Evolutionary conservation across 176 grass and related monocot species (phyloP), one percentile per base, ranked within the genome.

Genomic region (Triticum urartu): DNA sequence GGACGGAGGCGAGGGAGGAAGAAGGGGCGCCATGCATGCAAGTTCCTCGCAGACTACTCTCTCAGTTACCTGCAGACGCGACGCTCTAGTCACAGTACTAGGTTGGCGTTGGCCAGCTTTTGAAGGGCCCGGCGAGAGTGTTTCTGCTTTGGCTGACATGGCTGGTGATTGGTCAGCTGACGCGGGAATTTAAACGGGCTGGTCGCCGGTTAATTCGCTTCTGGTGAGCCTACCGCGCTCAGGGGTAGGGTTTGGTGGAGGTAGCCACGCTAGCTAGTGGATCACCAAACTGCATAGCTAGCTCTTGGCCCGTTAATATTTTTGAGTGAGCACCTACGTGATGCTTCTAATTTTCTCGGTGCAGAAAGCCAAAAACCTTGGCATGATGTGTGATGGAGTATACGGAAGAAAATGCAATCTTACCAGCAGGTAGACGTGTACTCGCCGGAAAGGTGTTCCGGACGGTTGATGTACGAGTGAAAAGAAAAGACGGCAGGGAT

Each of bases 201-300:
- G 81, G 68, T 20, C 50, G 20, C 50, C 70, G 54, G 79, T 35
- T 56, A 50, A 76, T 54, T 83, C 52, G 15, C 64, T 65, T 86
- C 73, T 83, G 80, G 80, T 84, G 83, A 87, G 64, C 80, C 30
- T 32, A 83, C 10, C 40, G 6, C 40, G 3, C 43, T 60, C 25
- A 28, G 36, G 21, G n/a, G 48, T 64, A 28, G 21, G 36, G 62
- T 64, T 77, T 36, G 61, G 88, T 81, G 50, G 20, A 17, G 35
- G 10, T 48, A 69, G 52, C 54, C 88, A 63, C 18, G 75, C 40
- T 47, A 38, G 75, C 40, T 59, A 38, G 80, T 68, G 74, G 85
- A 61, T 87, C 75, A 87, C 85, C 89, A 84, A 91, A 84, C 81
- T 67, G 20, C 43, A 59, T 35, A 66, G 64, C 42, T 34, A 67